Evolutionary conservation across 257 asterid genomes (phyloP), one percentile per base, ranked within the genome.

Genomic region (Dorcoceras hygrometricum): DNA sequence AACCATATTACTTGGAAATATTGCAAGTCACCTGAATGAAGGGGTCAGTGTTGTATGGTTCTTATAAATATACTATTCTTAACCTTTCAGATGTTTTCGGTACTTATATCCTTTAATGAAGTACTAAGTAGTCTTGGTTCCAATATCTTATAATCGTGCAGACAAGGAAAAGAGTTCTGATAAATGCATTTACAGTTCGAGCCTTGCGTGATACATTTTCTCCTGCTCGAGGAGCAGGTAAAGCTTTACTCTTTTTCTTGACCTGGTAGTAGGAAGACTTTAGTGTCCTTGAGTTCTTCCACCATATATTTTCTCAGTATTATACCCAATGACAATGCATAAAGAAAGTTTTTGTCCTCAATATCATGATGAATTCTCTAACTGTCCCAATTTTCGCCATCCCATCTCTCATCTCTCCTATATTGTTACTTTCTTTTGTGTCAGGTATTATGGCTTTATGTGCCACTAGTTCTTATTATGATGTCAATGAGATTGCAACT

Each of bases 211-310:
- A 94, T 78, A 84, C 96, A 24, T 94, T 90, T 69, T 84, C 97
- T 64, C 99, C 97, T 68, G 97, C 99, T 71, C 81, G 99, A 80
- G 99, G 95, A 79, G 97, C 99, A 81, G 99, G 99, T 94, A 70
- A 62, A 74, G 51, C 64, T 19, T 69, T 50, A 66, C 59, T 28
- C 19, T 3, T 62, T 67, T 67, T 66, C 56, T 68, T 32, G 53
- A 31, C 26, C 71, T 74, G 32, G 18, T 63, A 34, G 34, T 48
- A 11, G 57, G 68, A 34, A 61, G 20, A 25, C 22, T 54, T 48
- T 34, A 24, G 22, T 60, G 73, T 67, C 70, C 32, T 70, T 71
- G 43, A 62, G 74, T 74, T 53, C 25, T 55, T 43, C 72, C 59
- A 63, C 57, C 25, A 53, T 8, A 39, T 64, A 62, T 51, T 22